Evolutionary conservation across 768 basidiomycete species (phyloP), one percentile per base, ranked within the genome.

Genomic region (Tulasnella sp.): DNA sequence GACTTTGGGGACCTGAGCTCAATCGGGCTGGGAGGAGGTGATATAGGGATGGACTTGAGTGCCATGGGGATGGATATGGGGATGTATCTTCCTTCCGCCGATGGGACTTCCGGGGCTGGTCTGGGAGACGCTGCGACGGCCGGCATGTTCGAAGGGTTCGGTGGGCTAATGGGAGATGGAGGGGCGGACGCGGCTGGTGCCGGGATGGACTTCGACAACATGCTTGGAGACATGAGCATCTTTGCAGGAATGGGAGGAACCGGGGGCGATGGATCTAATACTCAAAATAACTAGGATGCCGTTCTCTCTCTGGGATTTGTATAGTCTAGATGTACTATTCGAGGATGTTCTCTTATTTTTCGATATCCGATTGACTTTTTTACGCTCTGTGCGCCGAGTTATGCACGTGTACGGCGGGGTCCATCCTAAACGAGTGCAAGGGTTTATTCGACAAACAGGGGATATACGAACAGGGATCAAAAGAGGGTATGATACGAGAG

Each of bases 201-300:
- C 55, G 55, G 55, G 9, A 67, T 67, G 61, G 61, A 67, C 16
- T 67, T 67, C 61, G 61, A 67, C 48, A 51, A 51, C 61, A 32
- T 67, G 61, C 61, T 67, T 67, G 61, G 61, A 32, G 32, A 67
- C 32, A 67, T 67, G 61, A 32, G 26, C 61, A 67, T 67, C 26
- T 67, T 67, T 11, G 23, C 26, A 13, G 61, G n/a, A 11, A 67
- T 67, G 61, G 61, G 32, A n/a, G 61, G 32, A 67, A n/a, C 4
- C 11, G n/a, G 29, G n/a, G 61, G 61, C 32, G 61, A 51, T 51
- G 48, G 48, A 51, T 51, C 61, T 20, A 26, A 67, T 67, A 67
- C 29, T 29, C 32, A 35, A 67, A 32, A 26, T 32, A 51, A 35
- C 61, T 67, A 35, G 26, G 61, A 32, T 10, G 32, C 15, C 16